Evolutionary conservation across 148 eudicot genomes (phyloP).

Genomic region (Drosera capensis): DNA sequence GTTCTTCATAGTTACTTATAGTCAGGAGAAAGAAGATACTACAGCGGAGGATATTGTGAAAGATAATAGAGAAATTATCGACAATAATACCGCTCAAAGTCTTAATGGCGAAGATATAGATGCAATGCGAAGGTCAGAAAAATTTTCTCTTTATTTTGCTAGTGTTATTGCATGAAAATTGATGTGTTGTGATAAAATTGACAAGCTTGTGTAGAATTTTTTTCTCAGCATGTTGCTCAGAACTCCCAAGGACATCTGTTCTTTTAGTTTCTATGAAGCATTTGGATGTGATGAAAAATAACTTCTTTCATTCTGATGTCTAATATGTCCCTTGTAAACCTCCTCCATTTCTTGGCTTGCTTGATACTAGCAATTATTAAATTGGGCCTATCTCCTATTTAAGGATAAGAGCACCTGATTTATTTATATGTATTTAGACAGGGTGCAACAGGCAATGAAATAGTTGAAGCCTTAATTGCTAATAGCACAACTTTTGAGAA

Average conservation of each 20-base stretch:
- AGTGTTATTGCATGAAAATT: background rate
- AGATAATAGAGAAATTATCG: conserved; percentile 77
- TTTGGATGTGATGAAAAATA: too few relatives aligned
- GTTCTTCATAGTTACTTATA: background rate
- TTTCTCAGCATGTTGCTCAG: too few relatives aligned
- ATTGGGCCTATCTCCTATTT: background rate
- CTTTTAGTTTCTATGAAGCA: too few relatives aligned
- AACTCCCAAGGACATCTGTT: too few relatives aligned
- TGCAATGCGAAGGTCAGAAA: conserved; percentile 53
- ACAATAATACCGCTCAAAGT: conserved; percentile 82
- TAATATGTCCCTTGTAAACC: too few relatives aligned
- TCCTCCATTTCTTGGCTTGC: background rate
- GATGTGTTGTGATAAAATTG: background rate
- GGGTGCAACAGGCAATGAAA: conserved; percentile 73
- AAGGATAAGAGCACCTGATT: too few relatives aligned
- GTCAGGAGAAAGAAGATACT: conserved; percentile 27
- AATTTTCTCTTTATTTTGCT: background rate
- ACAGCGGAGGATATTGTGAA: conserved; percentile 30
- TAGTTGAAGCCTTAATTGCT: conserved; percentile 87
- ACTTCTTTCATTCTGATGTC: too few relatives aligned
- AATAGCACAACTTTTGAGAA: conserved; percentile 91
- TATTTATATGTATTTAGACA: conserved; percentile 34
- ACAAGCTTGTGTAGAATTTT: background rate
- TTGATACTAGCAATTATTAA: background rate
- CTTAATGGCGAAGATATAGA: conserved; percentile 91